These are phyloP conservation scores for Pythium guiyangense DNA, from an alignment of 352 stramenopile genomes.

Conservation along the genomic window DNA sequence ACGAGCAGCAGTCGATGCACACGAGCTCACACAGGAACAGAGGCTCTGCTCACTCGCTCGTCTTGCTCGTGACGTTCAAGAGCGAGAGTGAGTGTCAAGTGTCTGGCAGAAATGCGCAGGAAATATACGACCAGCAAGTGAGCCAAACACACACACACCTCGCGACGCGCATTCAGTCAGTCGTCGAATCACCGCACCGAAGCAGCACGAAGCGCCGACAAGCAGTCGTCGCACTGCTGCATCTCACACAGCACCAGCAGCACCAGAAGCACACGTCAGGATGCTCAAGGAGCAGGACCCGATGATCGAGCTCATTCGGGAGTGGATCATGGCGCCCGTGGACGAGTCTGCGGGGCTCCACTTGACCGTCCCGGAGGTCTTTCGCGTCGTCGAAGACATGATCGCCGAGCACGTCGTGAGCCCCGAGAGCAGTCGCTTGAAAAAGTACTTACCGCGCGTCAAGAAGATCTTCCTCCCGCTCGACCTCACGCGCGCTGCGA, in stretches of 20 bases:
- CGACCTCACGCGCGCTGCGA: conserved; percentile 56
- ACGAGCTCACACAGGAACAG: too few relatives aligned
- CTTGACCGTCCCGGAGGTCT: conserved; percentile 60
- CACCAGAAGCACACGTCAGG: not conserved
- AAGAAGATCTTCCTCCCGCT: conserved; percentile 70
- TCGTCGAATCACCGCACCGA: too few relatives aligned
- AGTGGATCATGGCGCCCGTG: conserved; percentile 79
- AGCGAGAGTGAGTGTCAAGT: too few relatives aligned
- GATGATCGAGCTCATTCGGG: conserved; percentile 81
- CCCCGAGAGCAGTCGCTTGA: conserved; percentile 36
- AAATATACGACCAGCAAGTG: too few relatives aligned
- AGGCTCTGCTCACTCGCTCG: too few relatives aligned
- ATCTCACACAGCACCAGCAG: not conserved
- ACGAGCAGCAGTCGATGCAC: too few relatives aligned
- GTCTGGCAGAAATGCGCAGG: too few relatives aligned
- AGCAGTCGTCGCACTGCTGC: not conserved
- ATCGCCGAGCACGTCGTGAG: conserved; percentile 62
- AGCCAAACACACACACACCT: too few relatives aligned
- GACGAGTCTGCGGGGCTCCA: conserved; percentile 56
- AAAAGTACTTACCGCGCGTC: conserved; percentile 59
- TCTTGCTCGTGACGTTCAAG: too few relatives aligned
- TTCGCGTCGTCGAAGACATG: conserved; percentile 71
- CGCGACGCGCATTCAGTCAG: too few relatives aligned
- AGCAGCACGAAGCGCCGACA: too few relatives aligned
- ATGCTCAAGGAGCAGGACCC: conserved; percentile 86